Evolutionary conservation across 148 eudicot species (phyloP).

Genomic region (Suaeda aralocaspica): DNA sequence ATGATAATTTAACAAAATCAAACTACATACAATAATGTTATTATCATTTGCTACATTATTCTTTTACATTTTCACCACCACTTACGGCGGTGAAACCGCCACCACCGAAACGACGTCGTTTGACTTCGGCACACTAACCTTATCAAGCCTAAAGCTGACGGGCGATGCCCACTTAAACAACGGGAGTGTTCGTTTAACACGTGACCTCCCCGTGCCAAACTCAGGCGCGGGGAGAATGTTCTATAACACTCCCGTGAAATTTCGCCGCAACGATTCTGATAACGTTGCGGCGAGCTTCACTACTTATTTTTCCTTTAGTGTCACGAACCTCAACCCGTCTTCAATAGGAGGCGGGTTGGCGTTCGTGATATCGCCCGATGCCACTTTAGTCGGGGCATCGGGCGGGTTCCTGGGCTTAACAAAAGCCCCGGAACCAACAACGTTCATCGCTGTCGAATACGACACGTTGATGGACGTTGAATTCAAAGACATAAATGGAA

Average conservation of each 20-base stretch:
- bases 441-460: slow-evolving; percentile 72
- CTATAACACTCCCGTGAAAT: slow-evolving; percentile 45
- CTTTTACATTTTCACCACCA: not conserved
- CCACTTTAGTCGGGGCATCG: slow-evolving; percentile 38
- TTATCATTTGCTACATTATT: slow-evolving; percentile 10
- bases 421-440: slow-evolving; percentile 24
- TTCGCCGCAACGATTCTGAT: slow-evolving; percentile 30
- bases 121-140: slow-evolving; percentile 64
- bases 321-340: slow-evolving; percentile 58
- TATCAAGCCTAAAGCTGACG: slow-evolving; percentile 53
- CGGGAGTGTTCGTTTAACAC: slow-evolving; percentile 55
- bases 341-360: slow-evolving; percentile 87
- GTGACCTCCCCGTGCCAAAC: slow-evolving; percentile 67
- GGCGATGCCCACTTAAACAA: slow-evolving; percentile 82
- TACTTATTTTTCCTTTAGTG: slow-evolving; percentile 65
- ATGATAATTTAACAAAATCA: not conserved
- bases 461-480: slow-evolving; percentile 82
- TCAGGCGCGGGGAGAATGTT: slow-evolving; percentile 68
- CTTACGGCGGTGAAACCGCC: not conserved
- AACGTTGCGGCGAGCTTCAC: slow-evolving; percentile 50
- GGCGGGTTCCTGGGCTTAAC: slow-evolving; percentile 52
- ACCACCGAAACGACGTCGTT: slow-evolving; percentile 40
- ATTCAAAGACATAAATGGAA: slow-evolving; percentile 66
- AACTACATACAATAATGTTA: not conserved
- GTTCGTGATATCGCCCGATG: slow-evolving; percentile 56